These are phyloP conservation scores for Dactylellina parvicollis DNA, from an alignment of 2,329 filamentous ascomycete genomes.

Conservation along the genomic window DNA sequence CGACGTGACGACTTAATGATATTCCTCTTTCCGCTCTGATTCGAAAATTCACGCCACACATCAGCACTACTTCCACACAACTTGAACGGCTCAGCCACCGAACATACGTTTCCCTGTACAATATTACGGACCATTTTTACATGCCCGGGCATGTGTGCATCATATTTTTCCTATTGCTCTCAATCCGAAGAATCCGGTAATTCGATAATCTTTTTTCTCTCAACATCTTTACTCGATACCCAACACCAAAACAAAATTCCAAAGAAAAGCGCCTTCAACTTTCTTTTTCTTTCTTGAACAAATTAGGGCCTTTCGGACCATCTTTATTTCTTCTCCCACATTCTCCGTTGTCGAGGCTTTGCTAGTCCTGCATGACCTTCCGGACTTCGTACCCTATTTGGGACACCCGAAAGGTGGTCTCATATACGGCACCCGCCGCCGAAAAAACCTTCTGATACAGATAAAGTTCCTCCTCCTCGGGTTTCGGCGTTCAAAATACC, in stretches of 20 bases:
- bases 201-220: constrained; percentile 44
- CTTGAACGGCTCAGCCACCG: constrained; percentile 10
- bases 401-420: constrained; percentile 25
- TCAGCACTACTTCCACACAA: constrained; percentile 17
- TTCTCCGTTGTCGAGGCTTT: constrained; percentile 13
- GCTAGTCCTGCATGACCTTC: constrained; percentile 6
- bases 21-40: constrained; percentile 41
- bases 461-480: constrained; percentile 15
- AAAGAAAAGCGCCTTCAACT: constrained; percentile 27
- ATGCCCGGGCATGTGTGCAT: constrained; percentile 49
- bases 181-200: constrained; percentile 41
- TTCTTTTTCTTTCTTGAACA: constrained; percentile 27
- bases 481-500: constrained; percentile 43
- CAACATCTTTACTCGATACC: constrained; percentile 31
- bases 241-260: constrained; percentile 25
- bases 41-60: not conserved
- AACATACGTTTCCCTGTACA: constrained; percentile 51
- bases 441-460: constrained; percentile 15
- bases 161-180: constrained; percentile 2
- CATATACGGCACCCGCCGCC: not conserved
- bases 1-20: constrained; percentile 46
- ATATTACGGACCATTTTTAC: constrained; percentile 47
- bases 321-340: not conserved
- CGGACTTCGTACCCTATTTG: constrained; percentile 32
- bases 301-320: constrained; percentile 21